Base-by-base conservation (phyloP, 371 early-diverging fungal species). In the Lichtheimia hyalospora region DNA sequence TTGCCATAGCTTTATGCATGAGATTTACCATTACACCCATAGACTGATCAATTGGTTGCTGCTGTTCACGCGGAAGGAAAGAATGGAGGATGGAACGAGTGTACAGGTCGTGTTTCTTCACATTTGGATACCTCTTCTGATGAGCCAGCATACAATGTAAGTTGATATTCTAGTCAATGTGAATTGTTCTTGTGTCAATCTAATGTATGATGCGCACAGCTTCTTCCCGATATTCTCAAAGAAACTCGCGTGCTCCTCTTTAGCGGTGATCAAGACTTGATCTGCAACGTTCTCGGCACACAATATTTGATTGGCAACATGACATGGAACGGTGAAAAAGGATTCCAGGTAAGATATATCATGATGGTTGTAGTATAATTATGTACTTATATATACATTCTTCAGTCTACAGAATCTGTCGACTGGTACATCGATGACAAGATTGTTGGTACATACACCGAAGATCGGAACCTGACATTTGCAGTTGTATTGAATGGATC, bases 261-360 rank as follows among this genome's bases (percentile, higher is more conserved):
- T 49, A 93, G 92, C 61, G 95, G 95, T 12, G 92, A 93, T 63
- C 71, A 82, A 51, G 95, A 95, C 58, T 66, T 92, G 56, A 90
- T 93, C 39, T 95, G 94, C 67, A 93, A 93, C 66, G 75, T 79
- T 52, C 57, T 86, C 20, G 95, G 95, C 34, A 86, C 85, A 1
- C 82, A 88, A 55, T 79, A 81, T 51, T 66, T 92, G 74, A 81
- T 92, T 49, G 79, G 79, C 7, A 84, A 83, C 49, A 63, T 92
- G 79, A 84, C 83, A 23, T 94, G 95, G 95, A 81, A 83, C 61
- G 92, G 89, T 2, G 66, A 62, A 5, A 71, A 64, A 52, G 93
- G 93, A 10, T 88, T 90, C 58, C 57, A 68, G 68, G 89, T 88
- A 73, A 54, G 53, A 14, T 15, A n/a, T 52, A n/a, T 23, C 34